Percentiles rank a stretch among this genome's conserved stretches.
Evolutionary conservation across 2,329 filamentous ascomycete genomes (phyloP).

Genomic region (Stachybotrys chartarum): DNA sequence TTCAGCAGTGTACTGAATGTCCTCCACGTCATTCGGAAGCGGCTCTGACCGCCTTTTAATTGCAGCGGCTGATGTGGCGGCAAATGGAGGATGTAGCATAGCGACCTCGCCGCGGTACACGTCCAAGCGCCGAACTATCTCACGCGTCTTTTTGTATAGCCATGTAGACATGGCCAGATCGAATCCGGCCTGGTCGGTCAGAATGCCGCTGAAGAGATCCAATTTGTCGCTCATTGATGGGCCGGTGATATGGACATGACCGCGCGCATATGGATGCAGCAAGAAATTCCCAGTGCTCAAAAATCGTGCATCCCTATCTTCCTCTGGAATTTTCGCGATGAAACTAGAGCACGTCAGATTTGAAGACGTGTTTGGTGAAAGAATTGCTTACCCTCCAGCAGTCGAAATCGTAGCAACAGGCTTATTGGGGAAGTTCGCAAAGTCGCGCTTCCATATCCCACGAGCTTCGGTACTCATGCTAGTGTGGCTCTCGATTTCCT

Average conservation of each 20-base stretch:
- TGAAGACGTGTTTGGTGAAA: no score
- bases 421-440: not conserved
- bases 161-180: not conserved
- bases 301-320: not conserved
- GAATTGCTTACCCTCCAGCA: not conserved
- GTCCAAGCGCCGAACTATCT: not conserved
- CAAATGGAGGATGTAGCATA: not conserved
- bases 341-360: not conserved
- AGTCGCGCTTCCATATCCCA: not conserved
- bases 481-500: not conserved
- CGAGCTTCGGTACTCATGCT: not conserved
- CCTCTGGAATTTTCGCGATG: not conserved
- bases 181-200: not conserved
- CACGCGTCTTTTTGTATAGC: slow-evolving; percentile 1
- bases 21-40: not conserved
- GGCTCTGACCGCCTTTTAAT: not conserved
- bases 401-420: not conserved
- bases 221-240: not conserved
- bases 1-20: slow-evolving; percentile 7
- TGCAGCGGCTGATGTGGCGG: not conserved
- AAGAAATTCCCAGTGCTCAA: not conserved
- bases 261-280: not conserved
- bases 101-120: not conserved
- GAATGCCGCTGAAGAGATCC: not conserved
- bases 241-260: not conserved